phyloP scores from a whole-genome alignment of 1,284 basidiomycete species.

The Porphyrellus sp. region DNA sequence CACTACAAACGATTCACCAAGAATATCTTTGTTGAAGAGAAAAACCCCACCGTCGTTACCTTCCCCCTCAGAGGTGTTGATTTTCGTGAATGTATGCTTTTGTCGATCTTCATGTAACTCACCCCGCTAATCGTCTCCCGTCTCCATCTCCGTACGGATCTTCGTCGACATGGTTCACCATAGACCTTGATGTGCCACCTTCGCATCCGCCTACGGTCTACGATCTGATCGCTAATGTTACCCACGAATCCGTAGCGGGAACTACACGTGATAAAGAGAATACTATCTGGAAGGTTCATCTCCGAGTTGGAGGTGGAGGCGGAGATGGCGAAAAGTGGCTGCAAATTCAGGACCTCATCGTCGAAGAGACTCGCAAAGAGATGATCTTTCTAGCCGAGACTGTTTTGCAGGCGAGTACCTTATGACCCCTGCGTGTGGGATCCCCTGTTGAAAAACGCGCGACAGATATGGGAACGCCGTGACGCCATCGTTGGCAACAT shows the following conservation, averaged over 20 bases:
- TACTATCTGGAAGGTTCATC: conserved; percentile 90
- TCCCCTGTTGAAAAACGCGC: conserved; percentile 13
- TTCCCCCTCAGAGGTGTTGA: conserved; percentile 93
- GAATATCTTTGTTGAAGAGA: conserved; percentile 96
- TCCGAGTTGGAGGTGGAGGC: conserved; percentile 73
- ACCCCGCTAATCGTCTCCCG: conserved; percentile 16
- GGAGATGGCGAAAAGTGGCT: conserved; percentile 93
- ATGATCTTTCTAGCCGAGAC: conserved; percentile 99
- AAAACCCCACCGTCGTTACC: conserved; percentile 98
- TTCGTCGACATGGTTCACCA: conserved; percentile 13
- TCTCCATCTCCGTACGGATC: conserved; percentile 16
- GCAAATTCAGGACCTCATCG: conserved; percentile 94
- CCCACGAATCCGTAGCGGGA: conserved; percentile 91
- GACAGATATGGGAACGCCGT: conserved; percentile 71
- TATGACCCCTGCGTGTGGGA: not conserved
- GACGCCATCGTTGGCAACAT: conserved; percentile 19
- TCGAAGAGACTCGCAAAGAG: conserved; percentile 91
- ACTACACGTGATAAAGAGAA: conserved; percentile 87
- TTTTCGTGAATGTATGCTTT: conserved; percentile 79
- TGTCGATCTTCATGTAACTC: conserved; percentile 29
- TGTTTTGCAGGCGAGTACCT: conserved; percentile 74
- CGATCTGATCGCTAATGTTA: conserved; percentile 94
- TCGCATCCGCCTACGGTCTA: conserved; percentile 66
- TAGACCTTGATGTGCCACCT: conserved; percentile 75
- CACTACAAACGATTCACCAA: conserved; percentile 99